A percentile compares a stretch with the other conserved stretches of the same genome.
These are phyloP conservation scores for Breynia disticha DNA, from an alignment of 441 rosid species.

Conservation along the genomic window DNA sequence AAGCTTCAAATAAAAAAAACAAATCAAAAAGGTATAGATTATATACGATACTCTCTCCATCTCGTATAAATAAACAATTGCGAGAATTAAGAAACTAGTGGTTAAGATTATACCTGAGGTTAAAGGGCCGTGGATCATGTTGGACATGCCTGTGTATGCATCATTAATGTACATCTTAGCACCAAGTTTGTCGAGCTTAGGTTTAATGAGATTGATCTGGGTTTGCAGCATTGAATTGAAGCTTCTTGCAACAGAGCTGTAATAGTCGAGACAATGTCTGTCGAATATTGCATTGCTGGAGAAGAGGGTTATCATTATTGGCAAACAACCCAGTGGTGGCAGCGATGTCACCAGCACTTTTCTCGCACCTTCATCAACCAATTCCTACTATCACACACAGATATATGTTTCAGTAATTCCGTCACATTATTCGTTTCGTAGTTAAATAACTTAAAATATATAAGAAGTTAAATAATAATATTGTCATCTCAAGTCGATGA, in stretches of 20 bases:
- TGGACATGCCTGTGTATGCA: slow-evolving; percentile 24
- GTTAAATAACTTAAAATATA: no score
- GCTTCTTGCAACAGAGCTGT: slow-evolving; percentile 30
- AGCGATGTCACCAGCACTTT: slow-evolving; percentile 32
- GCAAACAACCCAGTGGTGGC: slow-evolving; percentile 81
- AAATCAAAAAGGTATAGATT: neutral
- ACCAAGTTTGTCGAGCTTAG: slow-evolving; percentile 22
- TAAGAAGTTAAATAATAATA: no score
- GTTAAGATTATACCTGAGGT: slow-evolving; percentile 28
- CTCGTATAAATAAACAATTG: neutral
- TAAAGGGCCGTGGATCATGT: slow-evolving; percentile 30
- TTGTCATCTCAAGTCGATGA: no score
- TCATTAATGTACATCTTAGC: slow-evolving; percentile 30
- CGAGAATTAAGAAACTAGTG: no score
- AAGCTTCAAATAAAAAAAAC: slow-evolving; percentile 24
- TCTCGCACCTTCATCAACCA: slow-evolving; percentile 57
- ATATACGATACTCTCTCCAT: no score
- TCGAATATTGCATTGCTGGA: slow-evolving; percentile 27
- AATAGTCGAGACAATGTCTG: slow-evolving; percentile 47
- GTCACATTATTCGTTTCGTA: no score
- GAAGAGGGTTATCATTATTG: slow-evolving; percentile 49
- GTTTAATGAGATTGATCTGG: slow-evolving; percentile 28
- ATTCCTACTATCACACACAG: slow-evolving; percentile 22
- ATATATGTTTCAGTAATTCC: neutral
- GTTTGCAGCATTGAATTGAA: slow-evolving; percentile 42